Evolutionary conservation across 805 yeast species (phyloP).

Genomic region (Teunomyces funiuensis): DNA sequence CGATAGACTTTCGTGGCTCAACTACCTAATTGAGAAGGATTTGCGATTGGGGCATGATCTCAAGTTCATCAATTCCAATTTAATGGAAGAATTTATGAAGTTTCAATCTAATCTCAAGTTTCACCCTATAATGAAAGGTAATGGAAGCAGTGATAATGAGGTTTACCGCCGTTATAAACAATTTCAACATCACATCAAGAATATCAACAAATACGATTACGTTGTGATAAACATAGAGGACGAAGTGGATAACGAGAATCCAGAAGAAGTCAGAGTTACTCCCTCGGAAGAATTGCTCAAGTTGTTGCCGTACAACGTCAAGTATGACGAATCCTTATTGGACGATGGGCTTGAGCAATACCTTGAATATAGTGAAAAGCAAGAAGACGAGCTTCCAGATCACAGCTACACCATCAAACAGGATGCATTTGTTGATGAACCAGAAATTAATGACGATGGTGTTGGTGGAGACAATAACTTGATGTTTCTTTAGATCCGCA

Average conservation of each 20-base stretch:
- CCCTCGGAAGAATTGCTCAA: constrained; percentile 25
- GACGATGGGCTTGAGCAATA: constrained; percentile 29
- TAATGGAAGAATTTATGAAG: constrained; percentile 26
- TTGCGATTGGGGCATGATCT: constrained; percentile 37
- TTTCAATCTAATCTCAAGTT: constrained; percentile 28
- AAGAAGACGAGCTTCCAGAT: constrained; percentile 2
- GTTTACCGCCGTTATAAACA: constrained; percentile 17
- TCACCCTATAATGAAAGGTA: constrained; percentile 26
- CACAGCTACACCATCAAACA: constrained; percentile 1
- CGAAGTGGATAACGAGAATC: constrained; percentile 19
- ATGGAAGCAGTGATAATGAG: constrained; percentile 14
- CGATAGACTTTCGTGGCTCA: constrained; percentile 36
- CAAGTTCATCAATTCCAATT: constrained; percentile 31
- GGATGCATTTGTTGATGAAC: constrained; percentile 6
- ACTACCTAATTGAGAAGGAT: constrained; percentile 37
- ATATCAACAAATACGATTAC: constrained; percentile 31
- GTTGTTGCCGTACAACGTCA: constrained; percentile 33
- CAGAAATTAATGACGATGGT: constrained; percentile 17
- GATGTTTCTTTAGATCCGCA: constrained; percentile 11
- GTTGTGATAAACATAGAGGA: constrained; percentile 26
- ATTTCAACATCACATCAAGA: constrained; percentile 22
- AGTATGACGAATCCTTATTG: constrained; percentile 23
- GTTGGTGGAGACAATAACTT: constrained; percentile 25
- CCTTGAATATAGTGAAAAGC: constrained; percentile 7
- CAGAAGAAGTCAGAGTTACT: constrained; percentile 11